phyloP scores from a whole-genome alignment of 192 early-diverging fungal species.

The Pecoramyces ruminantium region DNA sequence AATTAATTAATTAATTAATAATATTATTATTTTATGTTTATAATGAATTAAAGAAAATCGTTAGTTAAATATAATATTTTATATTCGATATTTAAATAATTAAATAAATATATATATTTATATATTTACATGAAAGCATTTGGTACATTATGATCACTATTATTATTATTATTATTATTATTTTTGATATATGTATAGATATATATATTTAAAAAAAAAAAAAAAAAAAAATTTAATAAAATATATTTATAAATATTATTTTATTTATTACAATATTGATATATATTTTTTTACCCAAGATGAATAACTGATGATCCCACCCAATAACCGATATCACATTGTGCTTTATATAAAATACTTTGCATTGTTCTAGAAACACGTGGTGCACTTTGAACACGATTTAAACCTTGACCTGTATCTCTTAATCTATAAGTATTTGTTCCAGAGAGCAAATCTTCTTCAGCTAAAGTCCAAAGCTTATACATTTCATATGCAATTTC shows the following conservation, averaged over 20 bases:
- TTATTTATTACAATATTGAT: too few relatives aligned
- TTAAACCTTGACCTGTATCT: constrained; percentile 94
- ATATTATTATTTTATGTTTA: background rate
- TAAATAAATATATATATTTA: constrained; percentile 22
- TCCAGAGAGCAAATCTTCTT: constrained; percentile 59
- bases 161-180: background rate
- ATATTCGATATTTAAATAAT: too few relatives aligned
- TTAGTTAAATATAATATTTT: background rate
- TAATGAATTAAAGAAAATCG: too few relatives aligned
- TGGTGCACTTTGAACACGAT: constrained; percentile 84
- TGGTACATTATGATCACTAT: constrained; percentile 57
- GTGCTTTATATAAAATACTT: constrained; percentile 71
- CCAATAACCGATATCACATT: constrained; percentile 62
- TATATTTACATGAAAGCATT: constrained; percentile 97
- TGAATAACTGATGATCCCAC: constrained; percentile 92
- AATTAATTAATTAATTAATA: too few relatives aligned
- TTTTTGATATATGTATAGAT: background rate
- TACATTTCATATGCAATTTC: constrained; percentile 97
- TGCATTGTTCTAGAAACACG: constrained; percentile 72
- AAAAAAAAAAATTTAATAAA: background rate
- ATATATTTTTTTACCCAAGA: constrained; percentile 89
- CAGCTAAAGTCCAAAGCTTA: constrained; percentile 80
- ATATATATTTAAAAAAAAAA: background rate
- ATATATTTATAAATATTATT: too few relatives aligned
- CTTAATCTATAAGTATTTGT: constrained; percentile 67